A percentile compares a stretch with the other conserved stretches of the same genome.
These are phyloP conservation scores for Colletotrichum sublineola DNA, from an alignment of 2,329 filamentous ascomycete species.

Conservation along the genomic window DNA sequence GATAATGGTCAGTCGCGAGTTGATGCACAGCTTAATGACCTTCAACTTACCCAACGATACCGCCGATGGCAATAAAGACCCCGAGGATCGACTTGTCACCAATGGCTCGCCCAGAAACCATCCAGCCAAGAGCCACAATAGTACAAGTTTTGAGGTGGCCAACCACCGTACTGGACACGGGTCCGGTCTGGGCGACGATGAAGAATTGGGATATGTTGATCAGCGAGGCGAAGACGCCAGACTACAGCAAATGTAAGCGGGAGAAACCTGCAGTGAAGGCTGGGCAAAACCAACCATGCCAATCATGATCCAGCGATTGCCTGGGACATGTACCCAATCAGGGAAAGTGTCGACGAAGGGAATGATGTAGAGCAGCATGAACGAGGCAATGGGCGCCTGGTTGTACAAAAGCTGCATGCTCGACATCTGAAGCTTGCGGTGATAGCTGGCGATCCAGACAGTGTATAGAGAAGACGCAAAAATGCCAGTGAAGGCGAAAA, in stretches of 20 bases:
- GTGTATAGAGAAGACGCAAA: conserved; percentile 77
- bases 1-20: conserved; percentile 16
- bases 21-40: background rate
- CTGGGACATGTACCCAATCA: conserved; percentile 63
- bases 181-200: conserved; percentile 72
- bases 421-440: conserved; percentile 74
- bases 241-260: conserved; percentile 54
- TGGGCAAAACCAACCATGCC: conserved; percentile 61
- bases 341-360: conserved; percentile 76
- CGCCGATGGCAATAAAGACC: conserved; percentile 67
- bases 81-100: conserved; percentile 68
- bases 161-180: conserved; percentile 75
- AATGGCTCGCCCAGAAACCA: conserved; percentile 66
- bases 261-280: background rate
- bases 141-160: conserved; percentile 76
- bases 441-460: conserved; percentile 76
- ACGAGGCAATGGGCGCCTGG: conserved; percentile 73
- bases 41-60: conserved; percentile 67
- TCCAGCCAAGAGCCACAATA: conserved; percentile 75
- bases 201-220: conserved; percentile 77
- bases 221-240: conserved; percentile 72
- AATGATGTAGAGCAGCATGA: conserved; percentile 74
- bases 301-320: conserved; percentile 70
- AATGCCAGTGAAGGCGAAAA: conserved; percentile 74
- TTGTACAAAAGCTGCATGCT: conserved; percentile 79